Evolutionary conservation across 2,329 filamentous ascomycete species (phyloP).

Genomic region (Aspergillus neoniger): DNA sequence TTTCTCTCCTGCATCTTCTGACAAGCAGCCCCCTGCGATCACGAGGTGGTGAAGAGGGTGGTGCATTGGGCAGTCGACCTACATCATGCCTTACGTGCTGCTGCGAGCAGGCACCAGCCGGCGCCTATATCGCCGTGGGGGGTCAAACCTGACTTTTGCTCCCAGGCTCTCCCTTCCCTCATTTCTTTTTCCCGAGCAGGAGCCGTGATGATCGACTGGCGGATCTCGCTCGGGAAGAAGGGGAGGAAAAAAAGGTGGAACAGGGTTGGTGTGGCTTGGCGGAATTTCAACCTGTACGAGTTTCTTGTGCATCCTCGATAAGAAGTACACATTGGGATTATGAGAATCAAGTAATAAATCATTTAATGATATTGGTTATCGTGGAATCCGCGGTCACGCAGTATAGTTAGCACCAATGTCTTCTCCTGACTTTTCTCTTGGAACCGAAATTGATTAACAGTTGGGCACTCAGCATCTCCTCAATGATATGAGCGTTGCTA

Average conservation of each 20-base stretch:
- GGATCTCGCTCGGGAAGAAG: not conserved
- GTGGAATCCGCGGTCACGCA: too few relatives aligned
- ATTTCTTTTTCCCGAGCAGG: not conserved
- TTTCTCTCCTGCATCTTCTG: slow-evolving; percentile 8
- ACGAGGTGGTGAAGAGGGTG: slow-evolving; percentile 6
- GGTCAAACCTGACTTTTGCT: slow-evolving; percentile 14
- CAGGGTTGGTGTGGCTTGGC: not conserved
- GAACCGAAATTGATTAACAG: too few relatives aligned
- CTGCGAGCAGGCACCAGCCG: slow-evolving; percentile 11
- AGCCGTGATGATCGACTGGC: not conserved
- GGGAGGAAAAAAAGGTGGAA: not conserved
- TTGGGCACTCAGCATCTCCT: too few relatives aligned
- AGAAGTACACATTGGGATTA: too few relatives aligned
- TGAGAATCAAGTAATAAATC: too few relatives aligned
- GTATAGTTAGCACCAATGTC: too few relatives aligned
- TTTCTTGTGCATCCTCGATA: too few relatives aligned
- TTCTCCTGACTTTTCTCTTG: too few relatives aligned
- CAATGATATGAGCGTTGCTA: too few relatives aligned
- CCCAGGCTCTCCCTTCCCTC: not conserved
- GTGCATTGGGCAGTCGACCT: not conserved
- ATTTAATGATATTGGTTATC: too few relatives aligned
- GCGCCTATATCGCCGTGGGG: slow-evolving; percentile 4
- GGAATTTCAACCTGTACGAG: not conserved
- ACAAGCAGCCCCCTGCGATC: slow-evolving; percentile 13
- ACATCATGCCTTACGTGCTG: too few relatives aligned